phyloP scores from a whole-genome alignment of 495 filamentous ascomycete genomes.

The Trypethelium eluteriae region DNA sequence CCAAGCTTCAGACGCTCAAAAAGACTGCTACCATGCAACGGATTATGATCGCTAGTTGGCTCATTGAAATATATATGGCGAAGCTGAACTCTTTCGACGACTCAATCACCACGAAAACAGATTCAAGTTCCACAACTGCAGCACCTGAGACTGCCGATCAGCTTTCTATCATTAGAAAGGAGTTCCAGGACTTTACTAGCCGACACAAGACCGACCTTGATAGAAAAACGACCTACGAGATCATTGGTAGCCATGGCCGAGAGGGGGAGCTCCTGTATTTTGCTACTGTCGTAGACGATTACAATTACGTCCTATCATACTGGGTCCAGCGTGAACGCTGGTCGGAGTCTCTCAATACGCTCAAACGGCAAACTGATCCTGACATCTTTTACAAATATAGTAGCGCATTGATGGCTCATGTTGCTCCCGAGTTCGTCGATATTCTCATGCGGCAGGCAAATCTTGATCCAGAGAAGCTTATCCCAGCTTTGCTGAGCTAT shows the following conservation, averaged over 20 bases:
- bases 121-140: slow-evolving; percentile 30
- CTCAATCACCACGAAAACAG: slow-evolving; percentile 81
- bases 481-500: slow-evolving; percentile 88
- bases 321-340: slow-evolving; percentile 96
- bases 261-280: slow-evolving; percentile 89
- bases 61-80: slow-evolving; percentile 93
- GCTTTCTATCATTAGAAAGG: slow-evolving; percentile 57
- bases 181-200: slow-evolving; percentile 81
- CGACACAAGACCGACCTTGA: slow-evolving; percentile 82
- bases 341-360: slow-evolving; percentile 76
- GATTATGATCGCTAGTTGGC: slow-evolving; percentile 90
- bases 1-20: slow-evolving; percentile 74
- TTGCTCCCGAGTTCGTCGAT: slow-evolving; percentile 74
- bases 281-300: slow-evolving; percentile 77
- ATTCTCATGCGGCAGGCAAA: slow-evolving; percentile 88
- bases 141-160: slow-evolving; percentile 60
- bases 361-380: slow-evolving; percentile 83
- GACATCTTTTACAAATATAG: slow-evolving; percentile 94
- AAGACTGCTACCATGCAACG: slow-evolving; percentile 84
- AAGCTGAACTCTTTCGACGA: slow-evolving; percentile 94
- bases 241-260: slow-evolving; percentile 89
- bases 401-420: slow-evolving; percentile 89
- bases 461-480: slow-evolving; percentile 78
- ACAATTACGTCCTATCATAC: slow-evolving; percentile 90
- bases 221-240: slow-evolving; percentile 83